Evolutionary conservation across 208 protist genomes (phyloP).

Genomic region (Sergeia podlipaevii): DNA sequence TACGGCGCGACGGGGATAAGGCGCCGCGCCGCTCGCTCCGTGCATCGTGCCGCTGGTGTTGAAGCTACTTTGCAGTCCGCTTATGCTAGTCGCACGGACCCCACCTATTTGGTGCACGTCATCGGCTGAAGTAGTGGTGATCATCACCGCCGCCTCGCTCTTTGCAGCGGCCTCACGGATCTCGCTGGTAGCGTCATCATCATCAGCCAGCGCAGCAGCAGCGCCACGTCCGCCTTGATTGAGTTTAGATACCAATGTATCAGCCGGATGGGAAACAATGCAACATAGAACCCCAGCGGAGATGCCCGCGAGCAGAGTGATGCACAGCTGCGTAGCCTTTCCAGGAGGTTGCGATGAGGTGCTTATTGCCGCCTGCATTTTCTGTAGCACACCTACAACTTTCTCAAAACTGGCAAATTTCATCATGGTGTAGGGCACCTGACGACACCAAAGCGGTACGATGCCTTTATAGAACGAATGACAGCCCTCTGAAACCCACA

Average conservation of each 20-base stretch:
- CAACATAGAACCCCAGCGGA: constrained; percentile 90
- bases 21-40: no score
- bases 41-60: no score
- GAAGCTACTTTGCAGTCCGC: no score
- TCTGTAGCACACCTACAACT: constrained; percentile 27
- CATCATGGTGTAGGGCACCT: constrained; percentile 95
- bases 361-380: no score
- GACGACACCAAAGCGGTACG: constrained; percentile 86
- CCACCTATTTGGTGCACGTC: no score
- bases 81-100: no score
- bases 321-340: constrained; percentile 21
- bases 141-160: no score
- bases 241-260: constrained; percentile 93
- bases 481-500: constrained; percentile 53
- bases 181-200: no score
- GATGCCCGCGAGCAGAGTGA: constrained; percentile 76
- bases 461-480: constrained; percentile 84
- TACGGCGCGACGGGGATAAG: no score
- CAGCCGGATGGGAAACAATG: constrained; percentile 94
- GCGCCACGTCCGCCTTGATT: constrained; percentile 36
- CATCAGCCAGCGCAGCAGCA: background rate
- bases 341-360: no score
- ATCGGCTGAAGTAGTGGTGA: no score
- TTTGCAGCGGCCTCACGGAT: no score
- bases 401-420: constrained; percentile 90